Evolutionary conservation across 108 stramenopile genomes (phyloP), one percentile per base, ranked within the genome.

Genomic region (Discostella stelligeroides): DNA sequence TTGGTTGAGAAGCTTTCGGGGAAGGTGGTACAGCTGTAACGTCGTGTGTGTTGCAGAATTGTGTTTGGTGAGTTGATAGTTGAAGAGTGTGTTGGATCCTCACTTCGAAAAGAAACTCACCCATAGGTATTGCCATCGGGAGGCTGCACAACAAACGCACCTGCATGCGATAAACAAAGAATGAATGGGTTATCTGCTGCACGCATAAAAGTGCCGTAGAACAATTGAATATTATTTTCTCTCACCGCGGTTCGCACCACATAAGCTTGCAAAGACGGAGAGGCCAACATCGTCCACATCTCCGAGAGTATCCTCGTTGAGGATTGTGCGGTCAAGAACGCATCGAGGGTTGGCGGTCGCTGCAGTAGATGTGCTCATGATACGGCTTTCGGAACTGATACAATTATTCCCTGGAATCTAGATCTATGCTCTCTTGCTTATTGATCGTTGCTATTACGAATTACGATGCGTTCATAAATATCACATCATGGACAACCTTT

Each of bases 221-320:
- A n/a, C n/a, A n/a, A n/a, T n/a, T n/a, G n/a, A n/a, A n/a, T n/a
- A n/a, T n/a, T n/a, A n/a, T n/a, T n/a, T n/a, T n/a, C n/a, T n/a
- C n/a, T n/a, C n/a, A n/a, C 95, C 95, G 6, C 95, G 89, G 72
- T 96, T 96, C 41, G 68, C 73, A 15, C 92, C 90, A 72, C 95
- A 96, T 25, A 85, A 62, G 34, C 85, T 51, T 1, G 93, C 95
- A 79, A 94, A 96, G 54, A 91, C 66, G 25, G 84, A 79, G 18
- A 87, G 57, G 9, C 88, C 90, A 56, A 96, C 70, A 65, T 95
- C 88, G 45, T 74, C 53, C 74, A 89, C 76, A 29, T 84, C 14
- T 1, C 53, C 41, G 11, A 91, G 29, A 8, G 86, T 88, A n/a
- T 85, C 59, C 37, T 51, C 75, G 62, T 88, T 91, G 48, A 91